These are phyloP conservation scores for Russula compacta DNA, from an alignment of 768 basidiomycete genomes.

Conservation along the genomic window DNA sequence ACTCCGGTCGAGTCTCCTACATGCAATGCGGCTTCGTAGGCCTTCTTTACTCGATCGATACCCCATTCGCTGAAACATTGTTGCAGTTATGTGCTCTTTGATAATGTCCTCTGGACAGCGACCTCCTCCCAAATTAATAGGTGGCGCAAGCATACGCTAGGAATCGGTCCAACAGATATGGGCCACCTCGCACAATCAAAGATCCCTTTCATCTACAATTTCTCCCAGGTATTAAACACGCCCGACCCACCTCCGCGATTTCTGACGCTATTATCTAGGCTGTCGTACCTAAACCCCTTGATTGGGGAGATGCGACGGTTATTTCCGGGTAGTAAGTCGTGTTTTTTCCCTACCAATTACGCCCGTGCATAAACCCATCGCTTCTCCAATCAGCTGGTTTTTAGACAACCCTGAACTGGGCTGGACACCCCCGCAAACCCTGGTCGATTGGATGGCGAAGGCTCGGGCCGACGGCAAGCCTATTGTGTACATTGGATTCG, in stretches of 20 bases:
- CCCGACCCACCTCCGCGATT: background rate
- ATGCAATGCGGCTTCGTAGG: constrained; percentile 51
- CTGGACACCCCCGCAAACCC: constrained; percentile 45
- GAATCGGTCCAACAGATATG: constrained; percentile 48
- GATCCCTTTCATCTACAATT: constrained; percentile 58
- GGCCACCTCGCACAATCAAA: constrained; percentile 48
- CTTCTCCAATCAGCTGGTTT: constrained; percentile 42
- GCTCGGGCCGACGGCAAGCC: constrained; percentile 47
- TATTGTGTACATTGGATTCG: constrained; percentile 66
- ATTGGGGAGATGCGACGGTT: constrained; percentile 52
- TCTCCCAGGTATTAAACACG: constrained; percentile 37
- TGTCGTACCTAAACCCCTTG: constrained; percentile 59
- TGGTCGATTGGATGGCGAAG: constrained; percentile 47
- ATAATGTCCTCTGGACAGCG: constrained; percentile 60
- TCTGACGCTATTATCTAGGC: constrained; percentile 25
- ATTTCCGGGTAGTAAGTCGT: constrained; percentile 45
- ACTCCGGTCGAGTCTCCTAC: constrained; percentile 54
- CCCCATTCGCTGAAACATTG: background rate
- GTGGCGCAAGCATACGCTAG: constrained; percentile 48
- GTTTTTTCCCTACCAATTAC: background rate
- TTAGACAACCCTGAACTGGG: constrained; percentile 50
- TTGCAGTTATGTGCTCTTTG: constrained; percentile 49
- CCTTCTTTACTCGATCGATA: constrained; percentile 3
- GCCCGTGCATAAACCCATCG: background rate
- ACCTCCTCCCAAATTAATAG: constrained; percentile 56